Evolutionary conservation across 768 basidiomycete species (phyloP), one percentile per base, ranked within the genome.

Genomic region (Boletus reticulatus): DNA sequence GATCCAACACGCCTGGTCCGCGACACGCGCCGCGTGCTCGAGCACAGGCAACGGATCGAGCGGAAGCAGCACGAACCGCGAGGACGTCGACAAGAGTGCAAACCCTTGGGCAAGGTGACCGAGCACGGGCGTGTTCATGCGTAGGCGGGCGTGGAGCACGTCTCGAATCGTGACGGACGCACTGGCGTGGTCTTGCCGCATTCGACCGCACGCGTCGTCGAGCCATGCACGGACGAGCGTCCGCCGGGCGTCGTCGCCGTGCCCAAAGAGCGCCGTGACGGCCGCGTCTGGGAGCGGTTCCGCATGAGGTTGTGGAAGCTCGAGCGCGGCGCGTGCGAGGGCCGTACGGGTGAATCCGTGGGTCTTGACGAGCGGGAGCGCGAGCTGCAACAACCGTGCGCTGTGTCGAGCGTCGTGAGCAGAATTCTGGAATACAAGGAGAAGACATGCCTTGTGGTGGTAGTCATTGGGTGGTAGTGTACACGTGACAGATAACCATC

Each of bases 341-440:
- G 88, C 78, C 29, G 83, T 76, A 19, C 90, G 82, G 12, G 90
- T 87, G 68, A 93, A 93, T 10, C 91, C 91, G 60, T 89, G 80
- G 7, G 78, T 78, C 53, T 66, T 68, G 44, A 93, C 77, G 20
- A 91, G 76, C 4, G 88, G 85, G 1, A 89, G 45, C 0, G 91
- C 83, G 29, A 81, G 76, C 58, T 80, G 78, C 19, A 93, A 71
- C 10, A 91, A 75, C 43, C 74, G 68, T 4, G 63, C 56, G 52
- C 57, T 62, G 50, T 9, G 20, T 22, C 12, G 19, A 6, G 6
- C 14, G 14, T 37, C 7, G 17, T 39, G 38, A 39, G 38, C 14
- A 12, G 6, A 14, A 14, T 6, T 9, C 10, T 13, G 0, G 12
- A 16, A 37, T 13, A 1, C 14, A 13, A 37, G 7, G 16, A n/a